Evolutionary conservation across 768 basidiomycete genomes (phyloP), one percentile per base, ranked within the genome.

Genomic region (Lactarius indigo): DNA sequence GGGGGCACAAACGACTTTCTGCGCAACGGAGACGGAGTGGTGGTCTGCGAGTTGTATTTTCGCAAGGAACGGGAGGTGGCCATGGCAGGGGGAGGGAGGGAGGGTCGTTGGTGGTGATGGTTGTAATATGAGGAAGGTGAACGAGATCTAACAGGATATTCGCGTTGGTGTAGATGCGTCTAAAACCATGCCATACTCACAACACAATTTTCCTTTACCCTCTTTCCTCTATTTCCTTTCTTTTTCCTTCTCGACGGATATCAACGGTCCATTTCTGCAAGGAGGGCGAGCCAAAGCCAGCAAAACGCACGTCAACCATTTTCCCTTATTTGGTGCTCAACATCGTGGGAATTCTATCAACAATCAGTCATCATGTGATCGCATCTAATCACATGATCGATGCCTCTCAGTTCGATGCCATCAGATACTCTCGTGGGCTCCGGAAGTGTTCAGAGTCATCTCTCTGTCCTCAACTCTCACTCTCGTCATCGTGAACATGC

Each of bases 301-400:
- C 42, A n/a, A 44, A 7, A 15, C 54, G 2, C 54, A 26, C 26
- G 33, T 33, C 33, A 30, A 57, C 56, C 54, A 1, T 55, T 23
- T 55, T 55, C 18, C 54, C 54, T 55, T 55, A 17, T 31, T 28
- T 3, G 57, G 59, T 28, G 33, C 26, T 39, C 55, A 37, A 37
- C 35, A 31, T 0, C 69, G 69, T 70, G 69, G 37, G 70, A 70
- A 70, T 56, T 15, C 17, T 28, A 31, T 69, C 68, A 70, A 70
- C 68, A 61, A 61, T 31, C 35, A 5, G 2, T 20, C 10, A 39
- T 54, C 70, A 70, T 65, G 64, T 70, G 70, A 69, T 41, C 70
- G 68, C 28, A 56, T 64, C 44, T 15, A 33, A 52, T 62, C 65
- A 66, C 65, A 61, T 65, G 31, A 56, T 18, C 8, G 9, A 9